phyloP scores from a whole-genome alignment of 495 filamentous ascomycete species.

The Alectoria sarmentosa region DNA sequence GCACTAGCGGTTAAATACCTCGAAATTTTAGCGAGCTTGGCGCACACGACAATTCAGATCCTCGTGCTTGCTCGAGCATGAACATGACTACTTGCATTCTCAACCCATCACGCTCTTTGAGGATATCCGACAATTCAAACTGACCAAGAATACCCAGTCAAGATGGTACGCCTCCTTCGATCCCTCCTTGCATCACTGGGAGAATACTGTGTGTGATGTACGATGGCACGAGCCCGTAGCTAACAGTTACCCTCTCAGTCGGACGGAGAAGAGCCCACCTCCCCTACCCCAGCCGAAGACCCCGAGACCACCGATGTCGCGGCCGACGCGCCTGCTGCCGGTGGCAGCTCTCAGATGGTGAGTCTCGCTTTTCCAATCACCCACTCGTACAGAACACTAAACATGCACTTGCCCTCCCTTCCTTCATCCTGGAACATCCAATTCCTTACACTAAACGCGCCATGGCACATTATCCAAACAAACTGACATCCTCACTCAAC shows the following conservation, averaged over 20 bases:
- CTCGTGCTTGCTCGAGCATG: constrained; percentile 9
- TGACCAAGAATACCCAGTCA: constrained; percentile 31
- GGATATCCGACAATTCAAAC: constrained; percentile 51
- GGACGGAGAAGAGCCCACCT: constrained; percentile 83
- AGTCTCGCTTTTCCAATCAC: neutral
- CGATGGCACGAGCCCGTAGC: constrained; percentile 10
- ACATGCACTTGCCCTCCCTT: neutral
- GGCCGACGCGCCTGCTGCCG: constrained; percentile 73
- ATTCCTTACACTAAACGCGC: too few relatives aligned
- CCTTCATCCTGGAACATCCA: neutral
- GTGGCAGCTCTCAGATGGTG: constrained; percentile 51
- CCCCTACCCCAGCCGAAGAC: constrained; percentile 48
- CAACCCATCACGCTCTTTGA: constrained; percentile 47
- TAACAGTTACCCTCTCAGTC: constrained; percentile 39
- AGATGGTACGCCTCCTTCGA: constrained; percentile 30
- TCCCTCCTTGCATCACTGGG: neutral
- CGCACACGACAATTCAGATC: constrained; percentile 21
- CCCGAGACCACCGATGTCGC: constrained; percentile 83
- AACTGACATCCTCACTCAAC: neutral
- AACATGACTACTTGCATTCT: constrained; percentile 1
- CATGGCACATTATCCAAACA: too few relatives aligned
- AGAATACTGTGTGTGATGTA: neutral
- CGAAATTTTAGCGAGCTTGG: constrained; percentile 21
- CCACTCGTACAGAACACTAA: neutral
- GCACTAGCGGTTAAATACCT: constrained; percentile 12